Conservation (phyloP, 352 stramenopile genomes). For the Phytophthora palmivora region DNA sequence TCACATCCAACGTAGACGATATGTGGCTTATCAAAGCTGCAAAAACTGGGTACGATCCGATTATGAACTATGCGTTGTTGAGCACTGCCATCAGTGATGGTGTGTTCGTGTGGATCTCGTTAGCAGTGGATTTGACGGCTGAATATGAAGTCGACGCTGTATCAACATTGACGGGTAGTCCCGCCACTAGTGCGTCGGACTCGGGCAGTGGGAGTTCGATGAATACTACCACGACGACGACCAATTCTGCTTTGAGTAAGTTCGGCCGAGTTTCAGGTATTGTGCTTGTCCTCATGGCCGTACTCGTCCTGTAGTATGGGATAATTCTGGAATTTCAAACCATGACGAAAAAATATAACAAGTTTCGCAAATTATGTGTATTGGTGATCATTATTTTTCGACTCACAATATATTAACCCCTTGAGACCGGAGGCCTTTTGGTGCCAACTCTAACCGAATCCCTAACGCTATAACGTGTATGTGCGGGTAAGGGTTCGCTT, state of each 20-base stretch:
- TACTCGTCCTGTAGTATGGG: too few relatives aligned
- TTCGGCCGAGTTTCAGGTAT: neutral
- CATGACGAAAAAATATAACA: too few relatives aligned
- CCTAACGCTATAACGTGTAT: neutral
- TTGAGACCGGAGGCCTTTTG: neutral
- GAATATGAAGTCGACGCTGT: constrained; percentile 6
- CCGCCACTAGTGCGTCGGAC: neutral
- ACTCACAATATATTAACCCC: neutral
- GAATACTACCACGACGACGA: neutral
- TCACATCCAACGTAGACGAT: constrained; percentile 25
- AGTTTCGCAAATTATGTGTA: too few relatives aligned
- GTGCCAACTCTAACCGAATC: neutral
- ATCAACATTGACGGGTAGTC: constrained; percentile 2
- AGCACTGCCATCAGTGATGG: too few relatives aligned
- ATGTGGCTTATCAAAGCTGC: constrained; percentile 1
- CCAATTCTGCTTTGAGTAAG: neutral
- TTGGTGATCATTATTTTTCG: too few relatives aligned
- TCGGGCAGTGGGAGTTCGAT: too few relatives aligned
- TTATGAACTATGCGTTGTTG: too few relatives aligned
- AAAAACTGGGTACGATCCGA: too few relatives aligned
- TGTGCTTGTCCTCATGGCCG: neutral
- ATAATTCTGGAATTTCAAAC: too few relatives aligned
- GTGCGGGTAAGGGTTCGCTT: too few relatives aligned
- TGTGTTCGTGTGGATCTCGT: constrained; percentile 28
- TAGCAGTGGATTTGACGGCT: constrained; percentile 32